A percentile compares a stretch with the other conserved stretches of the same genome.
These are phyloP conservation scores for Psilocybe mexicana DNA, from an alignment of 1,284 basidiomycete species.

Conservation along the genomic window DNA sequence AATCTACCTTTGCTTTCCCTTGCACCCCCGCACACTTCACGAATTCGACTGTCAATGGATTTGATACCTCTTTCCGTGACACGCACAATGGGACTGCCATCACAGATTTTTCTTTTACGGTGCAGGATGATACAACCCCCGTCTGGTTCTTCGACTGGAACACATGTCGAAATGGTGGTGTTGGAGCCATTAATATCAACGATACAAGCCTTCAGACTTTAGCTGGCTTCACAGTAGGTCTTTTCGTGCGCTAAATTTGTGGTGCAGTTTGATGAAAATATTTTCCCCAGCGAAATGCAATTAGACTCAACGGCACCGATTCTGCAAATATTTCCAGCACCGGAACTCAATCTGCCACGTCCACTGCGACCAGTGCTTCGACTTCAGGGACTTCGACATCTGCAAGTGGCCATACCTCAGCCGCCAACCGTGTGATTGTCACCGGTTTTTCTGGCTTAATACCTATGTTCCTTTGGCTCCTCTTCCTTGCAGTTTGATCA, in stretches of 20 bases:
- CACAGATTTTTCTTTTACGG: conserved; percentile 45
- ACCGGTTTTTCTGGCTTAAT: conserved; percentile 7
- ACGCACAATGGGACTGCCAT: conserved; percentile 48
- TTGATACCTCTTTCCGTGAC: conserved; percentile 53
- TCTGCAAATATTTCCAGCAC: conserved; percentile 21
- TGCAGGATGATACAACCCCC: conserved; percentile 41
- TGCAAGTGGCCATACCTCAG: conserved; percentile 9
- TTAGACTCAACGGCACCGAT: conserved; percentile 50
- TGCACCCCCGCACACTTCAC: conserved; percentile 49
- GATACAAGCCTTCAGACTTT: conserved; percentile 48
- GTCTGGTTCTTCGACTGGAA: conserved; percentile 64
- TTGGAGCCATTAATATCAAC: conserved; percentile 62
- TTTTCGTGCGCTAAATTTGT: not conserved
- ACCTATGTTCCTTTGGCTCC: conserved; percentile 12
- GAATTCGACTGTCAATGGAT: conserved; percentile 54
- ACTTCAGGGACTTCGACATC: conserved; percentile 11
- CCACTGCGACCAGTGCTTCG: conserved; percentile 21
- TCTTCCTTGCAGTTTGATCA: conserved; percentile 13
- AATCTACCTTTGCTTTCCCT: conserved; percentile 54
- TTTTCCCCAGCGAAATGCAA: conserved; percentile 47
- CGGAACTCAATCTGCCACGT: conserved; percentile 6
- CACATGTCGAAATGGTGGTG: conserved; percentile 56
- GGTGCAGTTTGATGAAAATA: not conserved
- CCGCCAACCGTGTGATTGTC: conserved; percentile 13
- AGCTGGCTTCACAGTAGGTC: conserved; percentile 51